phyloP scores from a whole-genome alignment of 2,329 filamentous ascomycete genomes.

The Alternaria solani region DNA sequence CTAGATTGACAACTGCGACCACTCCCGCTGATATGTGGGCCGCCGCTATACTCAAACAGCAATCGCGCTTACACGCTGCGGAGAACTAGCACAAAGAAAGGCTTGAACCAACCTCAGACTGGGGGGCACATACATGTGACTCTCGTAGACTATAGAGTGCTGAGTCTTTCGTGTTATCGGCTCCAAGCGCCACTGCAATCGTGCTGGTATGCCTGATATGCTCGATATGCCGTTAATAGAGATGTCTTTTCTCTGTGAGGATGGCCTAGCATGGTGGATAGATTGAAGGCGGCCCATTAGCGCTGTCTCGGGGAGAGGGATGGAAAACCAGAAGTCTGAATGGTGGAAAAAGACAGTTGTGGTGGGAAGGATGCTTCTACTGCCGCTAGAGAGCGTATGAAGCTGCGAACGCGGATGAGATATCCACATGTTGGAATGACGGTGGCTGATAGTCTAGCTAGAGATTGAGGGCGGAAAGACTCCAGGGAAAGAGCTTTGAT shows the following conservation, averaged over 20 bases:
- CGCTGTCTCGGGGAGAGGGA: neutral
- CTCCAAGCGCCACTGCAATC: neutral
- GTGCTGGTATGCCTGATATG: neutral
- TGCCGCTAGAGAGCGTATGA: neutral
- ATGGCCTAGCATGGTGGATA: neutral
- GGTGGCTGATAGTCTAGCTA: neutral
- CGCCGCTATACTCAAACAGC: neutral
- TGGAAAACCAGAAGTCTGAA: neutral
- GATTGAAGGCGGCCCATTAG: neutral
- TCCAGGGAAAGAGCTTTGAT: neutral
- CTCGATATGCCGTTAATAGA: neutral
- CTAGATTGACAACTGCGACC: neutral
- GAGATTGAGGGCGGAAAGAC: neutral
- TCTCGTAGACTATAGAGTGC: neutral
- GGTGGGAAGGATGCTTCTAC: neutral
- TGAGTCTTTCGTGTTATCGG: neutral
- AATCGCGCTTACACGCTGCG: neutral
- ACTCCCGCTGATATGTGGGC: neutral
- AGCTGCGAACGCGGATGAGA: neutral
- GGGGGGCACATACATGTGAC: neutral
- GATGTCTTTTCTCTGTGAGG: neutral
- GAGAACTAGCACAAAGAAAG: neutral
- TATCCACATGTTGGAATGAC: neutral
- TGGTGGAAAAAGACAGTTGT: neutral
- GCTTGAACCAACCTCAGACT: neutral